Evolutionary conservation across 2,329 filamentous ascomycete species (phyloP).

Genomic region (Dothidotthia symphoricarpi): DNA sequence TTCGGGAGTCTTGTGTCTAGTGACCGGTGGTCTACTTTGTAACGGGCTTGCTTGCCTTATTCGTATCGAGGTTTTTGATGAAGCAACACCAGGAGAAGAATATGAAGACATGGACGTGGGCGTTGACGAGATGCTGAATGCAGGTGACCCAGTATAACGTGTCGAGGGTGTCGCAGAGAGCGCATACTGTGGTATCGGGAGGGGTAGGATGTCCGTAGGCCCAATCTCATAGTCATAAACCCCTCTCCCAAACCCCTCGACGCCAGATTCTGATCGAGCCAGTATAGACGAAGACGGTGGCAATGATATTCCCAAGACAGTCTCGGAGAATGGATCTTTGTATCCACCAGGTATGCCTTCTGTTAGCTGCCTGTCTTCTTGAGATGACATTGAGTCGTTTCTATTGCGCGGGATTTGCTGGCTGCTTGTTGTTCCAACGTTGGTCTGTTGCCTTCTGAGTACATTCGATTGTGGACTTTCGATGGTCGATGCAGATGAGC

Average conservation of each 20-base stretch:
- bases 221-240: conserved; percentile 50
- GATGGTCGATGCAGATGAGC: conserved; percentile 48
- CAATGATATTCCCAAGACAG: conserved; percentile 46
- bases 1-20: conserved; percentile 56
- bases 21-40: conserved; percentile 60
- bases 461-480: conserved; percentile 48
- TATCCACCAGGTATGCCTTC: conserved; percentile 35
- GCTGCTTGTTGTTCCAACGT: conserved; percentile 35
- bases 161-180: conserved; percentile 73
- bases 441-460: conserved; percentile 48
- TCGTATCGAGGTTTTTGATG: conserved; percentile 48
- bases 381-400: conserved; percentile 36
- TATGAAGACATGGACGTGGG: conserved; percentile 76
- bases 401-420: conserved; percentile 34
- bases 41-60: conserved; percentile 57
- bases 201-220: conserved; percentile 64
- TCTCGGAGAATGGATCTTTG: conserved; percentile 44
- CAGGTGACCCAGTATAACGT: conserved; percentile 69
- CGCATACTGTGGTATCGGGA: conserved; percentile 64
- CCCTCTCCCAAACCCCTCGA: conserved; percentile 23
- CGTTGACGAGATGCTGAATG: conserved; percentile 74
- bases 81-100: conserved; percentile 60
- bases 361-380: conserved; percentile 29
- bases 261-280: conserved; percentile 25
- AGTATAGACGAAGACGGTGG: conserved; percentile 37